A percentile compares a stretch with the other conserved stretches of the same genome.
phyloP scores from a whole-genome alignment of 768 basidiomycete species.

The Calocybe gangraenosa region DNA sequence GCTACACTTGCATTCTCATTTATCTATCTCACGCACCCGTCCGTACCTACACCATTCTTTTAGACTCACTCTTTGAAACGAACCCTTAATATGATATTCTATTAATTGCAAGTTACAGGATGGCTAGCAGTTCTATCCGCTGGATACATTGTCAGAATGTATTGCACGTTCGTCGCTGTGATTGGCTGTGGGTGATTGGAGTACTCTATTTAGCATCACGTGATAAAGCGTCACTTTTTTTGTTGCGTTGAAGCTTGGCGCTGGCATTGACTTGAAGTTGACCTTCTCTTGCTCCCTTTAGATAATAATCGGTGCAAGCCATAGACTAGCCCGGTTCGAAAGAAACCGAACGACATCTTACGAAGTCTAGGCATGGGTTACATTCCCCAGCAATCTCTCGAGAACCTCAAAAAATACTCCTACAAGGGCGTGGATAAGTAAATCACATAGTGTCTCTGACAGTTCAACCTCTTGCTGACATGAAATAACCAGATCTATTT shows the following conservation, averaged over 20 bases:
- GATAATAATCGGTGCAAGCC: slow-evolving; percentile 3
- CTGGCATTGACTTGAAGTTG: not conserved
- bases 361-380: slow-evolving; percentile 46
- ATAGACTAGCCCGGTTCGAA: slow-evolving; percentile 2
- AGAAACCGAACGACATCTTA: slow-evolving; percentile 4
- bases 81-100: slow-evolving; percentile 1
- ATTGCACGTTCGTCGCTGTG: not conserved
- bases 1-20: not conserved
- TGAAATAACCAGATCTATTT: slow-evolving; percentile 51
- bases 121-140: no score
- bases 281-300: slow-evolving; percentile 1
- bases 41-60: slow-evolving; percentile 4
- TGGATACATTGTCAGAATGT: no score
- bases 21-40: not conserved
- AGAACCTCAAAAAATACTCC: slow-evolving; percentile 71
- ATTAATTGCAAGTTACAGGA: slow-evolving; percentile 2
- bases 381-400: slow-evolving; percentile 61
- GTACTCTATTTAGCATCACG: no score
- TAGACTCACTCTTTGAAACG: not conserved
- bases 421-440: slow-evolving; percentile 84
- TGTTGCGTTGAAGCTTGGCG: no score
- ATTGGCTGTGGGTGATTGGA: no score
- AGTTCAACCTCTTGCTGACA: not conserved
- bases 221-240: not conserved
- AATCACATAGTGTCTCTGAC: slow-evolving; percentile 17